phyloP scores from a whole-genome alignment of 331 rosid genomes.

The Cydonia oblonga region DNA sequence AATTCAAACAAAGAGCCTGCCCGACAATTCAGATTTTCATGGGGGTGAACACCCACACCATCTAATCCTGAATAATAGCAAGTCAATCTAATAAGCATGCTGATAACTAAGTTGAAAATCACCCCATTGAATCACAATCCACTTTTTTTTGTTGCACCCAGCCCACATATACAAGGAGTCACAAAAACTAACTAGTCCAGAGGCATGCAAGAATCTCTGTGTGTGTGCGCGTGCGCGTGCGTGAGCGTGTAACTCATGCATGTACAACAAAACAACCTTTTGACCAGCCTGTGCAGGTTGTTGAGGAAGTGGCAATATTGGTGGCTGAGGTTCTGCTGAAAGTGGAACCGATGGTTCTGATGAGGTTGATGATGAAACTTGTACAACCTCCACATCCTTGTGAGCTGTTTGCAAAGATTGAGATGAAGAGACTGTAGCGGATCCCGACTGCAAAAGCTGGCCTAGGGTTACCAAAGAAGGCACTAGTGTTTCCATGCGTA shows the following conservation, averaged over 20 bases:
- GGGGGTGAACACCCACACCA: background rate
- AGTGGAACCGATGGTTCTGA: constrained; percentile 38
- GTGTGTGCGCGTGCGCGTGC: background rate
- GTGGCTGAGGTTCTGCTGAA: constrained; percentile 60
- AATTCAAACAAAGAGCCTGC: background rate
- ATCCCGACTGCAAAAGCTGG: constrained; percentile 67
- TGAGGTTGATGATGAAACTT: constrained; percentile 31
- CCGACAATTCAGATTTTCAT: background rate
- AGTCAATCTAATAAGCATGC: background rate
- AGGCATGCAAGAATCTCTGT: background rate
- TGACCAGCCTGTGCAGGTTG: constrained; percentile 33
- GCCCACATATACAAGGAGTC: background rate
- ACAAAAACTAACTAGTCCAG: background rate
- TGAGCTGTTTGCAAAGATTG: constrained; percentile 47
- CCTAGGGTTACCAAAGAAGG: constrained; percentile 81
- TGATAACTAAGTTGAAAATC: background rate
- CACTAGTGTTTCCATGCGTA: constrained; percentile 30
- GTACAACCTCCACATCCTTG: constrained; percentile 79
- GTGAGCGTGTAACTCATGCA: background rate
- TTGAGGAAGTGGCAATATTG: constrained; percentile 67
- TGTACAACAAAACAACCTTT: constrained; percentile 24
- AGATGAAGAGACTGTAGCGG: constrained; percentile 32
- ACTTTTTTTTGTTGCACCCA: background rate
- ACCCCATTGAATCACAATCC: background rate
- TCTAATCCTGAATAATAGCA: background rate